phyloP scores from a whole-genome alignment of 2,329 filamentous ascomycete genomes.

The Pseudocercospora crystallina region DNA sequence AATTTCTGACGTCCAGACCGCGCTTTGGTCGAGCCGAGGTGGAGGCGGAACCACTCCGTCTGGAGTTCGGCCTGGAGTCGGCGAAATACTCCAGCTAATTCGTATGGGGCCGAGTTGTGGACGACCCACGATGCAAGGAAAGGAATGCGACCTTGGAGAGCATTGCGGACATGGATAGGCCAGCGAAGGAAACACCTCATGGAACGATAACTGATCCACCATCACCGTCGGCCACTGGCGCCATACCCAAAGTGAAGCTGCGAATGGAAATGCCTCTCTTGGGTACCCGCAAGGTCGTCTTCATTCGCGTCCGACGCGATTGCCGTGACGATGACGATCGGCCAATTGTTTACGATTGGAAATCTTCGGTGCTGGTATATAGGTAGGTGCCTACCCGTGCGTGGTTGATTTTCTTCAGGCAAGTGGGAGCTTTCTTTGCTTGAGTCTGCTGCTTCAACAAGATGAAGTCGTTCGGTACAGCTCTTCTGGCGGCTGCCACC shows the following conservation, averaged over 20 bases:
- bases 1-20: no score
- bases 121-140: neutral
- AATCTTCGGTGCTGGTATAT: no score
- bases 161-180: slow-evolving; percentile 7
- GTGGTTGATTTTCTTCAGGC: no score
- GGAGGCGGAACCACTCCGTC: neutral
- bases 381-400: no score
- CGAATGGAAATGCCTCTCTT: no score
- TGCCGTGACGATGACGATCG: no score
- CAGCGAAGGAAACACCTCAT: no score
- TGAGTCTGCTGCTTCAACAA: neutral
- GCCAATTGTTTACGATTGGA: no score
- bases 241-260: no score
- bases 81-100: slow-evolving; percentile 5
- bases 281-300: no score
- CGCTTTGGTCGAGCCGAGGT: neutral
- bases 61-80: slow-evolving; percentile 4
- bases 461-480: slow-evolving; percentile 18
- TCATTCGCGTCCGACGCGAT: no score
- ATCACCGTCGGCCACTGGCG: neutral
- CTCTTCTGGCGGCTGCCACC: slow-evolving; percentile 11
- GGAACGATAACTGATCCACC: neutral
- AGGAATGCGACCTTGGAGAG: neutral
- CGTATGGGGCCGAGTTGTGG: slow-evolving; percentile 16
- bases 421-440: no score